A percentile compares a stretch with the other conserved stretches of the same genome.
Conservation (phyloP, 345 rosid genomes). For the Clausena lansium region DNA sequence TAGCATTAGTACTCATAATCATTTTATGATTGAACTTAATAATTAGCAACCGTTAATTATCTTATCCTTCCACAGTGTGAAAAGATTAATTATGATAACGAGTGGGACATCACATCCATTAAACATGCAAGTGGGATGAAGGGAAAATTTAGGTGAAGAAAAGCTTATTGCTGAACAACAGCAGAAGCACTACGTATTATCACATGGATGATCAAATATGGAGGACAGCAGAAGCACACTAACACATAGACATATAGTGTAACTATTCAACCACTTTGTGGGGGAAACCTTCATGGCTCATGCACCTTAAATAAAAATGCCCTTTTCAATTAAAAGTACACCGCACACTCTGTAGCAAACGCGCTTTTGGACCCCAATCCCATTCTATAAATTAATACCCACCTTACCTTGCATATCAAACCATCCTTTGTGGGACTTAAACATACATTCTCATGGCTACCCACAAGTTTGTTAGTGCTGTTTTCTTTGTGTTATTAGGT, state of each 20-base stretch:
- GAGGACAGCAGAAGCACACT: conserved; percentile 41
- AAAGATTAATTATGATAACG: neutral
- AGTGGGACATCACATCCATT: conserved; percentile 17
- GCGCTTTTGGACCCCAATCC: conserved; percentile 14
- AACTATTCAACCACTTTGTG: conserved; percentile 14
- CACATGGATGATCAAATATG: conserved; percentile 15
- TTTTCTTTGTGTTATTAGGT: conserved; percentile 31
- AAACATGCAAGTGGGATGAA: neutral
- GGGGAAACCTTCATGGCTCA: neutral
- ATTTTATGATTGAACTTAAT: too few relatives aligned
- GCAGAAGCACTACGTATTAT: neutral
- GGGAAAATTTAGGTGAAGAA: neutral
- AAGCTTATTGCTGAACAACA: neutral
- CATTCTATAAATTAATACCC: conserved; percentile 41
- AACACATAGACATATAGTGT: neutral
- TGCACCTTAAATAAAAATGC: neutral
- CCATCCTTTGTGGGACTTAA: neutral
- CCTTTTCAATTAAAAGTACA: conserved; percentile 15
- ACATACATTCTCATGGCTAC: conserved; percentile 29
- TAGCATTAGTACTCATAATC: too few relatives aligned
- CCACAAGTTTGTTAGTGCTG: conserved; percentile 12
- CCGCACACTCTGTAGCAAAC: neutral
- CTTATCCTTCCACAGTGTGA: neutral
- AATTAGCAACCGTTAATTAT: neutral
- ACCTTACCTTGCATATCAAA: neutral